A percentile compares a stretch with the other conserved stretches of the same genome.
Evolutionary conservation across 148 eudicot species (phyloP).

Genomic region (Fagopyrum esculentum): DNA sequence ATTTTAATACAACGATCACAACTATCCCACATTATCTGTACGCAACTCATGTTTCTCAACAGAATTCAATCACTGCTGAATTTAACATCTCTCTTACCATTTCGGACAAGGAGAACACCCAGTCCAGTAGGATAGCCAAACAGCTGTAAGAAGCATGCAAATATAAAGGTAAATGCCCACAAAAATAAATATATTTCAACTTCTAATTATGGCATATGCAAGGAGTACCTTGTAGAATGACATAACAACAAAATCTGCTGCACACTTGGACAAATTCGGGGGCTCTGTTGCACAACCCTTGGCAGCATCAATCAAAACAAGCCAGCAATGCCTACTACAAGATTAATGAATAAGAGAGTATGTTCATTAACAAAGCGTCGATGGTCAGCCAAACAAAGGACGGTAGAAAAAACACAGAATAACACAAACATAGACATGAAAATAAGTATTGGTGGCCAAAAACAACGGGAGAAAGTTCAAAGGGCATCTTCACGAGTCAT

Average conservation of each 20-base stretch:
- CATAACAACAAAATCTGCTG: slow-evolving; percentile 81
- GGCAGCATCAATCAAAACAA: slow-evolving; percentile 97
- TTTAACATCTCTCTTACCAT: slow-evolving; percentile 42
- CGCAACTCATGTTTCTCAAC: not conserved
- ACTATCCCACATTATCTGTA: not conserved
- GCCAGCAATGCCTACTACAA: slow-evolving; percentile 56
- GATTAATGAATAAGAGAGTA: not conserved
- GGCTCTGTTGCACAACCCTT: slow-evolving; percentile 91
- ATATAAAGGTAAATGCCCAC: not conserved
- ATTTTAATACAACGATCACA: not conserved
- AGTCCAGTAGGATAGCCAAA: slow-evolving; percentile 98
- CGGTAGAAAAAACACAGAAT: not conserved
- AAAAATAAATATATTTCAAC: not conserved
- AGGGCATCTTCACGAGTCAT: not conserved
- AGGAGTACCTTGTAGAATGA: slow-evolving; percentile 88
- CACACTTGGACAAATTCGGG: slow-evolving; percentile 72
- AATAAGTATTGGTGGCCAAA: not conserved
- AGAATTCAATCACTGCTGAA: not conserved
- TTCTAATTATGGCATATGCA: slow-evolving; percentile 2
- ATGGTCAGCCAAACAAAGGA: not conserved
- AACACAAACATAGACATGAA: not conserved
- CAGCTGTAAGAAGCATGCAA: slow-evolving; percentile 27
- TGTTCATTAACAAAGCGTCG: not conserved
- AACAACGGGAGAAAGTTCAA: slow-evolving; percentile 1
- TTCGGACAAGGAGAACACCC: slow-evolving; percentile 86